A percentile compares a stretch with the other conserved stretches of the same genome.
Conservation (phyloP, 768 basidiomycete genomes). For the Daedaleopsis sinensis region DNA sequence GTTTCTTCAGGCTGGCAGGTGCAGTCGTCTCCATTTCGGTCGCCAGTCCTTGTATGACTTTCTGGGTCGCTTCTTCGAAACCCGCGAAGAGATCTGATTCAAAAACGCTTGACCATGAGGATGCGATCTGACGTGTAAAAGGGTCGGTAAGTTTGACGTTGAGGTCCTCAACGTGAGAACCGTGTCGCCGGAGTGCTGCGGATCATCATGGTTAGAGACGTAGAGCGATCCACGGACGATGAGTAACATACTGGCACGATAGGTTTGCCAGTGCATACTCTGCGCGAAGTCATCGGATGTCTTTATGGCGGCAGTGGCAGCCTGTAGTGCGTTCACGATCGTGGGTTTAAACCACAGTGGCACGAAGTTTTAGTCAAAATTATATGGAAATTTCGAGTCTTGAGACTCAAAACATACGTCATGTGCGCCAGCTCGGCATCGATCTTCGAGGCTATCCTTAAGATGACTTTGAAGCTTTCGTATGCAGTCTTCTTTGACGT, state of each 20-base stretch:
- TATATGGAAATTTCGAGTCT: too few species aligned
- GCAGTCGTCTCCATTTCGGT: constrained; percentile 55
- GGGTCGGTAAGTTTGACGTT: constrained; percentile 62
- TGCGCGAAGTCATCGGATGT: constrained; percentile 52
- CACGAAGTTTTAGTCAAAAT: too few species aligned
- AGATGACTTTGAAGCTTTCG: constrained; percentile 49
- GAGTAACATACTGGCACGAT: constrained; percentile 59
- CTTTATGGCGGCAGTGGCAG: constrained; percentile 46
- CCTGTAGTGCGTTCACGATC: constrained; percentile 26
- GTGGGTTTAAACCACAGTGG: neutral
- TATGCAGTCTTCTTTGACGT: constrained; percentile 48
- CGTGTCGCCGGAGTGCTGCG: constrained; percentile 53
- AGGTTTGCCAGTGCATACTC: constrained; percentile 64
- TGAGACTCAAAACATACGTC: constrained; percentile 40
- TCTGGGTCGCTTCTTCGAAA: constrained; percentile 44
- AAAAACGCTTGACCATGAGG: constrained; percentile 61
- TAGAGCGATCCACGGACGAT: too few species aligned
- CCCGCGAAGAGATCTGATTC: constrained; percentile 57
- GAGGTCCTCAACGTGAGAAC: constrained; percentile 56
- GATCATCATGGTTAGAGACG: too few species aligned
- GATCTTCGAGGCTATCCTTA: constrained; percentile 59
- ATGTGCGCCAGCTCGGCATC: constrained; percentile 52
- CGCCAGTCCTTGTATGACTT: constrained; percentile 46
- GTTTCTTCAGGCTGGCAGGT: constrained; percentile 55
- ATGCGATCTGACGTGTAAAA: constrained; percentile 60